Evolutionary conservation across 176 grass and related monocot species (phyloP), one percentile per base, ranked within the genome.

Genomic region (Metroxylon sagu): DNA sequence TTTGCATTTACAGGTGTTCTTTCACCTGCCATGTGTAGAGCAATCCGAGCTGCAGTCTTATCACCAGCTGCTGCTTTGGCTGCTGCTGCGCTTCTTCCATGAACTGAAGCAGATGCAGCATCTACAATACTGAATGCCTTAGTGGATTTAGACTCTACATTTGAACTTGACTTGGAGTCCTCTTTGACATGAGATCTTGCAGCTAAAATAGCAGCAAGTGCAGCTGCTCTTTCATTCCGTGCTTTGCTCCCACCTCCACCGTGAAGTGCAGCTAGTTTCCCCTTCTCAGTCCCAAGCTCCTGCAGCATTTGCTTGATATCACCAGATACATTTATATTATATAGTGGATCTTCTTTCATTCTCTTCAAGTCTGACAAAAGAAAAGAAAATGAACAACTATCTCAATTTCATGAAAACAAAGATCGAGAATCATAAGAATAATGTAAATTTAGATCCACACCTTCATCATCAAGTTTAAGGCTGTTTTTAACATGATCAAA

Each of bases 231-330:
- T 91, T 97, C 92, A 53, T 90, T 90, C 73, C 83, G 87, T 78
- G 92, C 92, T 80, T 97, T 97, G 66, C 74, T 70, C 43, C 92
- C 92, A 52, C 87, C 92, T 57, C 92, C 92, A 4, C 87, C 92
- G 58, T 88, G 87, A 55, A 97, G 65, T 57, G 86, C 85, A 60
- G 81, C 78, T 78, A 82, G 26, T 69, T 88, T 91, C 31, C 83
- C 92, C 23, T 90, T 90, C 72, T 91, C 87, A 16, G 92, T 97
- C n/a, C 92, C 92, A 80, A 97, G 86, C 35, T 97, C 92, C 53
- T 80, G 84, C 3, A 97, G 72, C 92, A 91, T 97, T 88, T 91
- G 81, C 85, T 97, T 88, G 65, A 97, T 74, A 77, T 97, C 92
- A 70, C 92, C 92, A 31, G 92, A 87, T 70, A 97, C 50, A 75